These are phyloP conservation scores for Ascochyta koolunga DNA, from an alignment of 2,329 filamentous ascomycete genomes.

Conservation along the genomic window DNA sequence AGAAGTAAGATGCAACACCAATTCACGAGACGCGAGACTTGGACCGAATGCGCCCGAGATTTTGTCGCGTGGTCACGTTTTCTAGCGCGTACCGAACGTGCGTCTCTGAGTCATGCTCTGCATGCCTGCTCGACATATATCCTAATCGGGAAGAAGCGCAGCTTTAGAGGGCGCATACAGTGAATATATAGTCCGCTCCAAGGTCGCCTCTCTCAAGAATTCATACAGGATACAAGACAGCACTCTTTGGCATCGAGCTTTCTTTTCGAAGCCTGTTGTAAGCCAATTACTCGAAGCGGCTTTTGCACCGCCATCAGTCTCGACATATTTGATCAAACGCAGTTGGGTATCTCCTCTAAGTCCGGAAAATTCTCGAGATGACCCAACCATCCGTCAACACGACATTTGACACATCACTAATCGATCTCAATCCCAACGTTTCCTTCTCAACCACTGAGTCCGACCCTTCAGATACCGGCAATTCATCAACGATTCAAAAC, in stretches of 20 bases:
- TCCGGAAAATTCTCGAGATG: slow-evolving; percentile 28
- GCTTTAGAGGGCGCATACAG: slow-evolving; percentile 22
- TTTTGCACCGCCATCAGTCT: neutral
- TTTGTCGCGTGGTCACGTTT: slow-evolving; percentile 14
- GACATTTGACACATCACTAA: slow-evolving; percentile 49
- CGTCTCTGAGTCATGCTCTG: slow-evolving; percentile 40
- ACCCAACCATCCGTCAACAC: slow-evolving; percentile 45
- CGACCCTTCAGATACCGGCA: slow-evolving; percentile 29
- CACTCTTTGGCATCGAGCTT: slow-evolving; percentile 7
- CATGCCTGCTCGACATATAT: slow-evolving; percentile 36
- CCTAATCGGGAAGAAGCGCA: slow-evolving; percentile 27
- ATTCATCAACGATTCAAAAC: slow-evolving; percentile 6
- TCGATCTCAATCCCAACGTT: slow-evolving; percentile 36
- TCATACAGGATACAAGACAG: slow-evolving; percentile 1
- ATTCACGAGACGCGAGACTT: neutral
- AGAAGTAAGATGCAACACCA: neutral
- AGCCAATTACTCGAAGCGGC: neutral
- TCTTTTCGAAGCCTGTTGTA: slow-evolving; percentile 2
- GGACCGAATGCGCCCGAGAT: slow-evolving; percentile 8
- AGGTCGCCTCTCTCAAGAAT: slow-evolving; percentile 19
- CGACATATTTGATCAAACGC: neutral
- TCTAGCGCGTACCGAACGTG: slow-evolving; percentile 18
- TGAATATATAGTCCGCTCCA: slow-evolving; percentile 27
- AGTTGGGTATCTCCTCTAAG: neutral
- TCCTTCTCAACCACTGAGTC: slow-evolving; percentile 49